A percentile compares a stretch with the other conserved stretches of the same genome.
phyloP scores from a whole-genome alignment of 805 yeast species.

The Wickerhamomyces queroliae region DNA sequence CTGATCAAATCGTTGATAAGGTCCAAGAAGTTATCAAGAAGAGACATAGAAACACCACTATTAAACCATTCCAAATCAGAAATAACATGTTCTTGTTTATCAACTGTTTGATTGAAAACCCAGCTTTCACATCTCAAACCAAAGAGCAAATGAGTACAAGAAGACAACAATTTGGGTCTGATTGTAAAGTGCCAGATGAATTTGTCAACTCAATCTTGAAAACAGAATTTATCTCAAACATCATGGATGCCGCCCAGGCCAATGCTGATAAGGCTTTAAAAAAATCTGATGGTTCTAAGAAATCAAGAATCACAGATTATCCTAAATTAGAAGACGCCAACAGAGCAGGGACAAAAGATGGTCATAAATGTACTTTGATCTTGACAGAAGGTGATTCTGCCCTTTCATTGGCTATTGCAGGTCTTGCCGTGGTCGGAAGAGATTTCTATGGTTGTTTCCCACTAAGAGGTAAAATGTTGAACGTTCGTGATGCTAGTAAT shows the following conservation, averaged over 20 bases:
- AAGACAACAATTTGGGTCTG: slow-evolving; percentile 84
- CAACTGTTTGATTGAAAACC: slow-evolving; percentile 91
- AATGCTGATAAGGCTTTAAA: slow-evolving; percentile 85
- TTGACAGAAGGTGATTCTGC: slow-evolving; percentile 98
- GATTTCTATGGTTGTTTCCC: slow-evolving; percentile 96
- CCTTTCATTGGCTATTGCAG: slow-evolving; percentile 83
- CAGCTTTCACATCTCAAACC: slow-evolving; percentile 96
- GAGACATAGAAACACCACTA: slow-evolving; percentile 56
- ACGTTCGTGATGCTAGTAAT: slow-evolving; percentile 95
- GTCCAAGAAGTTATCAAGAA: slow-evolving; percentile 70
- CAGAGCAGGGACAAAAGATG: slow-evolving; percentile 91
- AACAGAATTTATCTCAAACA: slow-evolving; percentile 64
- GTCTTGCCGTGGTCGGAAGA: slow-evolving; percentile 91
- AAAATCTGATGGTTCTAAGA: slow-evolving; percentile 83
- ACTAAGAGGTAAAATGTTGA: slow-evolving; percentile 86
- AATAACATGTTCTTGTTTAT: slow-evolving; percentile 87
- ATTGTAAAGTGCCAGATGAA: slow-evolving; percentile 67
- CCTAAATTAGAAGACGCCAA: slow-evolving; percentile 93
- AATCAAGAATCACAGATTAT: slow-evolving; percentile 80
- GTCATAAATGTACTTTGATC: slow-evolving; percentile 86
- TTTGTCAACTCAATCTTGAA: slow-evolving; percentile 69
- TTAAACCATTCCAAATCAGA: slow-evolving; percentile 84
- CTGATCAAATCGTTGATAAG: slow-evolving; percentile 80
- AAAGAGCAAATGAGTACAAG: slow-evolving; percentile 93
- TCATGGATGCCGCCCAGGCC: slow-evolving; percentile 76